Conservation (phyloP, 371 early-diverging fungal genomes). For the Mucor sp. region DNA sequence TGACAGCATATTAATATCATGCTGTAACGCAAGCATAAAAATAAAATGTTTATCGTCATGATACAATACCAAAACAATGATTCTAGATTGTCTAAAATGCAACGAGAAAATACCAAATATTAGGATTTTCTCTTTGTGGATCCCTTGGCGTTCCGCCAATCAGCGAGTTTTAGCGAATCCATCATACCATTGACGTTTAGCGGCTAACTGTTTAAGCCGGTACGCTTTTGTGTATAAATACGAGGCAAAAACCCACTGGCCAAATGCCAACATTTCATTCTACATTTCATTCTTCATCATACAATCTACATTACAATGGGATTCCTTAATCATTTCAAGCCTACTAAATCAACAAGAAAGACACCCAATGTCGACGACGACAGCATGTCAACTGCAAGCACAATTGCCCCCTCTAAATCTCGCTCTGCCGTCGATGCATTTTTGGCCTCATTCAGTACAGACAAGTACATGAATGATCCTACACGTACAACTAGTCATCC, state of each 20-base stretch:
- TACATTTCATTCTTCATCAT: neutral
- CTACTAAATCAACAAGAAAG: neutral
- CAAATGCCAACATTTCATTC: neutral
- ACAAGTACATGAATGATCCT: constrained; percentile 35
- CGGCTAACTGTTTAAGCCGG: constrained; percentile 27
- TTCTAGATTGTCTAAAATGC: neutral
- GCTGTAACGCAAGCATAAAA: neutral
- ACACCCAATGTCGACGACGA: neutral
- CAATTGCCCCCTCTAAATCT: constrained; percentile 15
- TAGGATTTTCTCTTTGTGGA: neutral
- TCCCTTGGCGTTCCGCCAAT: constrained; percentile 2
- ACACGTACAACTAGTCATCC: constrained; percentile 42
- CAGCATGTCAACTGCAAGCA: constrained; percentile 12
- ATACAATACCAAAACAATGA: neutral
- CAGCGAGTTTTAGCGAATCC: neutral
- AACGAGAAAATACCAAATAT: constrained; percentile 2
- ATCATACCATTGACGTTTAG: constrained; percentile 7
- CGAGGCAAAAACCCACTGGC: neutral
- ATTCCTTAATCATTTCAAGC: neutral
- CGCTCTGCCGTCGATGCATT: constrained; percentile 7
- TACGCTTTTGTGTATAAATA: constrained; percentile 4
- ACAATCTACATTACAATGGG: neutral
- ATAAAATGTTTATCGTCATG: neutral
- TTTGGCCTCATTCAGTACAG: constrained; percentile 14
- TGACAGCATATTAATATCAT: neutral